phyloP scores from a whole-genome alignment of 2,329 filamentous ascomycete genomes.

The Clonostachys rosea region DNA sequence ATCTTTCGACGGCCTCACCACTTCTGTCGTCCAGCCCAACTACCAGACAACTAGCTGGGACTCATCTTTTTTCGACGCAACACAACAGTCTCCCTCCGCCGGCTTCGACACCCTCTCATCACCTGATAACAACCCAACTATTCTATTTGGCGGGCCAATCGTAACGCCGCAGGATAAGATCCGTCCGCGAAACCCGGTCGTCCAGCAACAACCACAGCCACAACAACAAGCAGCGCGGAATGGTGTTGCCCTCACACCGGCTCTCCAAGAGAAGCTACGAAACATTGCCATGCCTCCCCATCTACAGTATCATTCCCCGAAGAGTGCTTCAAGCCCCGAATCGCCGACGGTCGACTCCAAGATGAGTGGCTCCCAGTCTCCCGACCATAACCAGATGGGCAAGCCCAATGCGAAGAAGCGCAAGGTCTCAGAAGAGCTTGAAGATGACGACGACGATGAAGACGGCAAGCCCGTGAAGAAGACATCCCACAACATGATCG shows the following conservation, averaged over 20 bases:
- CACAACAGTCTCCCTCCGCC: slow-evolving; percentile 20
- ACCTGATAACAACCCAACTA: slow-evolving; percentile 26
- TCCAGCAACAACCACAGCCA: neutral
- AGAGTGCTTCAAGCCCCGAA: slow-evolving; percentile 53
- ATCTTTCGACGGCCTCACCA: slow-evolving; percentile 32
- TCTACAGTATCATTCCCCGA: slow-evolving; percentile 55
- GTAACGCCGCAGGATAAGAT: slow-evolving; percentile 16
- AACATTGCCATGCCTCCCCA: slow-evolving; percentile 62
- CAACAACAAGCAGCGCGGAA: neutral
- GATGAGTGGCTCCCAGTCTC: slow-evolving; percentile 27
- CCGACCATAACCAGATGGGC: slow-evolving; percentile 43
- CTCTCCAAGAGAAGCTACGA: slow-evolving; percentile 56
- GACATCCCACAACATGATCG: slow-evolving; percentile 96
- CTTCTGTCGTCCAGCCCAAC: slow-evolving; percentile 22
- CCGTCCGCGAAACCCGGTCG: slow-evolving; percentile 17
- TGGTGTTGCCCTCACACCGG: slow-evolving; percentile 40
- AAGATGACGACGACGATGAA: slow-evolving; percentile 47
- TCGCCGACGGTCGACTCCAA: slow-evolving; percentile 45
- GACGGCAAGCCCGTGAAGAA: slow-evolving; percentile 67
- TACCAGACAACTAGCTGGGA: slow-evolving; percentile 27
- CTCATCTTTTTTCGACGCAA: slow-evolving; percentile 24
- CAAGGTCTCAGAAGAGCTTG: slow-evolving; percentile 57
- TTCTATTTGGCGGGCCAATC: slow-evolving; percentile 23
- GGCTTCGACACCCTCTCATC: slow-evolving; percentile 21
- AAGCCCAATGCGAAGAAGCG: slow-evolving; percentile 56